phyloP scores from a whole-genome alignment of 2,329 filamentous ascomycete species.

The Sphaceloma murrayae region DNA sequence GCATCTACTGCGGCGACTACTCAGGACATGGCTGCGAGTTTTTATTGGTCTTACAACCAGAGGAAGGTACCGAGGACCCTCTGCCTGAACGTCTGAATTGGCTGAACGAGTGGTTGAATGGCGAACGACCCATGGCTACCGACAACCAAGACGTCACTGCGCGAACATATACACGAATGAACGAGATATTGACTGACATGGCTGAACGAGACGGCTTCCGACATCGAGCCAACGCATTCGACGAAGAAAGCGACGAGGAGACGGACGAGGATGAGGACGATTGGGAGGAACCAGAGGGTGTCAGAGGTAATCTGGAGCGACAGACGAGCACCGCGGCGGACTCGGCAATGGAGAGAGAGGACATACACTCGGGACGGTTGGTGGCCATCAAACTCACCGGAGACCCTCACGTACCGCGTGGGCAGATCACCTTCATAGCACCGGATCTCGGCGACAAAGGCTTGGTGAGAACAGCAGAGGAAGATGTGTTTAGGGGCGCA shows the following conservation, averaged over 20 bases:
- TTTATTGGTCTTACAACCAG: conserved; percentile 67
- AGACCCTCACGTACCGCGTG: conserved; percentile 79
- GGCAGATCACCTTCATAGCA: conserved; percentile 71
- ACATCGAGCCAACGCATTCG: conserved; percentile 10
- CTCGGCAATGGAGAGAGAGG: conserved; percentile 2
- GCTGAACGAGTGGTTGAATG: conserved; percentile 26
- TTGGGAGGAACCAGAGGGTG: conserved; percentile 29
- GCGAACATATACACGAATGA: conserved; percentile 13
- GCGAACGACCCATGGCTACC: conserved; percentile 19
- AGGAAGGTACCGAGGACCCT: conserved; percentile 34
- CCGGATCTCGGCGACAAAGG: conserved; percentile 64
- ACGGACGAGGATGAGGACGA: conserved; percentile 35
- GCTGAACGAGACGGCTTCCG: conserved; percentile 12
- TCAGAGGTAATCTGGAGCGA: conserved; percentile 6
- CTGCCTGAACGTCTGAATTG: conserved; percentile 32
- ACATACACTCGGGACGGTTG: conserved; percentile 55
- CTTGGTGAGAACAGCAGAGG: conserved; percentile 53
- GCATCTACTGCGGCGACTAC: conserved; percentile 90
- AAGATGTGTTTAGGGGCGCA: conserved; percentile 62
- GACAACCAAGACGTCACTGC: conserved; percentile 17
- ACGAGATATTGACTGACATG: conserved; percentile 13
- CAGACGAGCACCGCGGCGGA: conserved; percentile 5
- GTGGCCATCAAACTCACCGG: conserved; percentile 87
- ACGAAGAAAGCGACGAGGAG: conserved; percentile 16
- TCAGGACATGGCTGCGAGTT: conserved; percentile 84